Percentiles rank a stretch among this genome's conserved stretches.
Evolutionary conservation across 108 stramenopile species (phyloP).

Genomic region (Conticribra guillardii): DNA sequence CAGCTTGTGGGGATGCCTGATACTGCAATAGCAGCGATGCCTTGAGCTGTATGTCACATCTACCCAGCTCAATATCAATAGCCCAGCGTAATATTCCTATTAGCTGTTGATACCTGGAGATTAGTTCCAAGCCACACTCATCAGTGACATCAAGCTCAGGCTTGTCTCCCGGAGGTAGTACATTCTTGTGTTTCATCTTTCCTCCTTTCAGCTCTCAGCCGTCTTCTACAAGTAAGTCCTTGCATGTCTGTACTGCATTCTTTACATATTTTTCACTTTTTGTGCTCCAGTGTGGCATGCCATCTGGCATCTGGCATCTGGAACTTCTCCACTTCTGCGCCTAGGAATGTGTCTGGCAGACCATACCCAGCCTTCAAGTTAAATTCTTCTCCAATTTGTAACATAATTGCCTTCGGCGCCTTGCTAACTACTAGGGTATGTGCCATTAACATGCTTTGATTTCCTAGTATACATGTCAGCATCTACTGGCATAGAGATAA

Average conservation of each 20-base stretch:
- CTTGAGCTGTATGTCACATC: constrained; percentile 36
- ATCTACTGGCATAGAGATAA: no score
- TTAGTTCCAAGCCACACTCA: constrained; percentile 10
- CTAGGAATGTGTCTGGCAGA: constrained; percentile 13
- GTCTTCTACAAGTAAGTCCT: constrained; percentile 9
- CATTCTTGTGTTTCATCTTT: background rate
- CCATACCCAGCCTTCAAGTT: constrained; percentile 11
- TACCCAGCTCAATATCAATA: constrained; percentile 44
- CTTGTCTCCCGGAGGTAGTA: background rate
- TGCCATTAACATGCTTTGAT: no score
- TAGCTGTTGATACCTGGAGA: no score
- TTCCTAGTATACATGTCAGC: no score
- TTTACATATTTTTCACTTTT: no score
- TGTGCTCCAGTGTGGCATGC: constrained; percentile 8
- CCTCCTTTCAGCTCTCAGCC: constrained; percentile 7
- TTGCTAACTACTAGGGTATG: no score
- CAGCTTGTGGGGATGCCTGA: constrained; percentile 5
- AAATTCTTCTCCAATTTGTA: constrained; percentile 5
- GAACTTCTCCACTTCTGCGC: constrained; percentile 6
- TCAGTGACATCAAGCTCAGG: constrained; percentile 27
- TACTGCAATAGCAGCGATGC: constrained; percentile 29
- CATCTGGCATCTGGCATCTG: background rate
- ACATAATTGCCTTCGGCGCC: constrained; percentile 6
- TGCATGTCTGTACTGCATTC: no score
- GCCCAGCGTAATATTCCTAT: constrained; percentile 45